These are phyloP conservation scores for Trypanosoma scelopori DNA, from an alignment of 208 protist species.

Conservation along the genomic window DNA sequence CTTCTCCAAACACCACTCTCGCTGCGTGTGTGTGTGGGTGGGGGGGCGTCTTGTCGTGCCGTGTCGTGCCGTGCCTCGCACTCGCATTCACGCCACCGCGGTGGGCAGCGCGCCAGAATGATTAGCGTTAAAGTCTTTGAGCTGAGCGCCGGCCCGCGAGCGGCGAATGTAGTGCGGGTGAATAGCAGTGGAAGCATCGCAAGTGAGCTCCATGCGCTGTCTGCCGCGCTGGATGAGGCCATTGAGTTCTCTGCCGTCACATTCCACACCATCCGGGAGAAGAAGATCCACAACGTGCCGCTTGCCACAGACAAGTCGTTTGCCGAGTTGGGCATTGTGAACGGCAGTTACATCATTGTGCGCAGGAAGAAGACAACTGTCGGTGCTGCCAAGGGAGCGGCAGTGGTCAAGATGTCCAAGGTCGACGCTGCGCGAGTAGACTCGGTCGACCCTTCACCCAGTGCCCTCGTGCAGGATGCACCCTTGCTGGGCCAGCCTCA, in stretches of 20 bases:
- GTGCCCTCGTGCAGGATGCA: too few relatives aligned
- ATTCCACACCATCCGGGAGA: conserved; percentile 31
- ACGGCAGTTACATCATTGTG: conserved; percentile 37
- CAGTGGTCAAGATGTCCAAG: too few relatives aligned
- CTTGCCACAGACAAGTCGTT: conserved; percentile 25
- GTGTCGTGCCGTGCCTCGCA: too few relatives aligned
- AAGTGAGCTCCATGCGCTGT: conserved; percentile 20
- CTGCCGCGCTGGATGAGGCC: conserved; percentile 16
- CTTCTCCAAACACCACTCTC: too few relatives aligned
- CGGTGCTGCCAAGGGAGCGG: neutral
- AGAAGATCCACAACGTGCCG: conserved; percentile 29
- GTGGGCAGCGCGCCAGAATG: neutral
- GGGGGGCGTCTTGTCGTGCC: neutral
- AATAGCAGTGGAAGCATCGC: conserved; percentile 19
- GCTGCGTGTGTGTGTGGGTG: too few relatives aligned
- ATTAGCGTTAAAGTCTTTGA: conserved; percentile 33
- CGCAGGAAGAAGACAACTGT: neutral
- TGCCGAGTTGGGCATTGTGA: conserved; percentile 13
- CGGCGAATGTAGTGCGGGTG: conserved; percentile 32
- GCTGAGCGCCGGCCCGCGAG: conserved; percentile 28
- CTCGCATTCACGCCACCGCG: neutral
- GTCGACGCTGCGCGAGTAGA: too few relatives aligned
- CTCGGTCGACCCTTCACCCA: too few relatives aligned
- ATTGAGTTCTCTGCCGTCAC: conserved; percentile 15
- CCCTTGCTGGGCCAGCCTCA: too few relatives aligned